A percentile compares a stretch with the other conserved stretches of the same genome.
Conservation (phyloP, 176 grass and related monocot species). For the Oryza meyeriana region DNA sequence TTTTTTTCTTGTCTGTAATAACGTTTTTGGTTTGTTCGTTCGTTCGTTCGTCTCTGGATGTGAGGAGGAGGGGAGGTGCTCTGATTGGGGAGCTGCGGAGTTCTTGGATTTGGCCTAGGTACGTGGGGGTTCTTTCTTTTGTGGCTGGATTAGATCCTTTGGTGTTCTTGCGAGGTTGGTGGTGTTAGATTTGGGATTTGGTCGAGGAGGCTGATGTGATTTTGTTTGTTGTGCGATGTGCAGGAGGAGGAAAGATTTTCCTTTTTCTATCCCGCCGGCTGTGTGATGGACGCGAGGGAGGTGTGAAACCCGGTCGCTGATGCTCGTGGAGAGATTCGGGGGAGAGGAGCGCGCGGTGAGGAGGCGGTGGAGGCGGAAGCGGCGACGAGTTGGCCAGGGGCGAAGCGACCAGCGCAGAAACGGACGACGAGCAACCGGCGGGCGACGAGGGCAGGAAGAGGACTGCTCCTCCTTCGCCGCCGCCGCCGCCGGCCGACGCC, state of each 20-base stretch:
- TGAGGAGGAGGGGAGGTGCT: neutral
- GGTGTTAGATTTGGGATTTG: neutral
- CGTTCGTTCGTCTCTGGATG: neutral
- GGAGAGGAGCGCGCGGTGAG: slow-evolving; percentile 58
- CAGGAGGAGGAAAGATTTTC: neutral
- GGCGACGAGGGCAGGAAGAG: slow-evolving; percentile 31
- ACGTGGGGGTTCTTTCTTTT: neutral
- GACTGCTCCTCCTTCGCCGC: slow-evolving; percentile 3
- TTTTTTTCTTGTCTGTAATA: neutral
- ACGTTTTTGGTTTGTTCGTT: neutral
- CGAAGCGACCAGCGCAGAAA: slow-evolving; percentile 33
- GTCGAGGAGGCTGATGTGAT: neutral
- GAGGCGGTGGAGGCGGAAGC: slow-evolving; percentile 73
- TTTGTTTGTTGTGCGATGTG: slow-evolving; percentile 2
- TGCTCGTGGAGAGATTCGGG: slow-evolving; percentile 66
- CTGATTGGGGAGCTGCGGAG: slow-evolving; percentile 20
- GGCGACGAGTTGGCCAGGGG: slow-evolving; percentile 29
- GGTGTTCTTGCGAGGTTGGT: neutral
- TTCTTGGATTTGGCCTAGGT: slow-evolving; percentile 41
- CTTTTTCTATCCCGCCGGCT: neutral
- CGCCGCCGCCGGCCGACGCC: slow-evolving; percentile 15
- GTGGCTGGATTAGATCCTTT: slow-evolving; percentile 8
- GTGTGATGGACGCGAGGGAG: slow-evolving; percentile 58
- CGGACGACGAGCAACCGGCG: slow-evolving; percentile 42
- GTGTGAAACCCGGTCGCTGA: slow-evolving; percentile 45